These are phyloP conservation scores for Cydonia oblonga DNA, from an alignment of 331 rosid species.

Conservation along the genomic window DNA sequence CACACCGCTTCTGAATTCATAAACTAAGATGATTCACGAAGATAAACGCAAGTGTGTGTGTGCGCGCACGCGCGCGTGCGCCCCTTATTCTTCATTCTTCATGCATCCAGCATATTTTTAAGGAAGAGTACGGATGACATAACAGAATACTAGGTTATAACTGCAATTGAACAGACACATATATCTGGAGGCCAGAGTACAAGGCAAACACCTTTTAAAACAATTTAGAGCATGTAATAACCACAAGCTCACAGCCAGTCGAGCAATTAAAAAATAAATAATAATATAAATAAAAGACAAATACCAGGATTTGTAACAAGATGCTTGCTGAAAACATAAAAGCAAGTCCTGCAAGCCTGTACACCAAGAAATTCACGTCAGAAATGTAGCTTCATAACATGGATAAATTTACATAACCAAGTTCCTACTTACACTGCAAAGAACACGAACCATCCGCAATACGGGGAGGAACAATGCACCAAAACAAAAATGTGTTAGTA, in stretches of 20 bases:
- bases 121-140: neutral
- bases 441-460: constrained; percentile 16
- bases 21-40: neutral
- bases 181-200: neutral
- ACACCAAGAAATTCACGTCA: constrained; percentile 7
- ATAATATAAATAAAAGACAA: neutral
- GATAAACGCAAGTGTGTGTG: neutral
- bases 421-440: constrained; percentile 67
- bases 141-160: neutral
- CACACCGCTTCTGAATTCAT: neutral
- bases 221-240: neutral
- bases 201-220: neutral
- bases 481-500: constrained; percentile 27
- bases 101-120: neutral
- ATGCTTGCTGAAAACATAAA: constrained; percentile 98
- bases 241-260: constrained; percentile 9
- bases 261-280: neutral
- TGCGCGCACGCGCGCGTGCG: accelerated
- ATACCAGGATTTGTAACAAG: constrained; percentile 89
- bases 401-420: constrained; percentile 10
- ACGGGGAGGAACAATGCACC: constrained; percentile 15
- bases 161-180: neutral
- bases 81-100: neutral
- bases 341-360: constrained; percentile 97
- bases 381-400: constrained; percentile 17